Conservation (phyloP, 2,329 filamentous ascomycete species). For the Aureobasidium lini region DNA sequence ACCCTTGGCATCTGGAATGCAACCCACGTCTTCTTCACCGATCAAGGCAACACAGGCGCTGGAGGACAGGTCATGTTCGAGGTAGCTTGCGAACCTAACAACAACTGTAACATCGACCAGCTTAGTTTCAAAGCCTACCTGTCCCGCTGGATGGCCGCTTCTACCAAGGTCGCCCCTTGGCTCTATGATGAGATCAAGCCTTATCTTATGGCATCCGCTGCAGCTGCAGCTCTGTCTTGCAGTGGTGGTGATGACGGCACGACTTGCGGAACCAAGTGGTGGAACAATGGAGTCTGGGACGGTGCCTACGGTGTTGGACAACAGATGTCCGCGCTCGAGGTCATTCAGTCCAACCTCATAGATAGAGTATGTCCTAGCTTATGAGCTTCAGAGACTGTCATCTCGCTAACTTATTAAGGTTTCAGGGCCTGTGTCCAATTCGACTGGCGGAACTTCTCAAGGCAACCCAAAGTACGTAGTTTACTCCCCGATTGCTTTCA, state of each 20-base stretch:
- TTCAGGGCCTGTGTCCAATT: constrained; percentile 38
- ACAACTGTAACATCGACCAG: constrained; percentile 38
- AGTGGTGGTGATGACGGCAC: constrained; percentile 39
- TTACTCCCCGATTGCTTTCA: constrained; percentile 29
- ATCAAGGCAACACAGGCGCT: constrained; percentile 14
- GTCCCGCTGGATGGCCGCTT: constrained; percentile 44
- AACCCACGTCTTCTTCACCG: constrained; percentile 34
- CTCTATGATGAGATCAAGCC: constrained; percentile 45
- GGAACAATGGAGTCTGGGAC: constrained; percentile 37
- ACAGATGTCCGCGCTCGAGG: constrained; percentile 50
- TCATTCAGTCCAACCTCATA: constrained; percentile 38
- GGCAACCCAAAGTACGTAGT: constrained; percentile 34
- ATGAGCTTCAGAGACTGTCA: neutral
- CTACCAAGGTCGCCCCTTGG: constrained; percentile 52
- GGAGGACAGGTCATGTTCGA: constrained; percentile 35
- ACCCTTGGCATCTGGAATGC: constrained; percentile 21
- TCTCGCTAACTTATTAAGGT: constrained; percentile 17
- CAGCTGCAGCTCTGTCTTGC: constrained; percentile 48
- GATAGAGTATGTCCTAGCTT: constrained; percentile 1
- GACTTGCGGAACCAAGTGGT: constrained; percentile 41
- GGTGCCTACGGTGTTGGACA: constrained; percentile 46
- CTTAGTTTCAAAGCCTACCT: constrained; percentile 39
- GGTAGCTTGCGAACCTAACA: constrained; percentile 34
- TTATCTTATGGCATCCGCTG: constrained; percentile 46
- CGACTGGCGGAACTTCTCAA: constrained; percentile 44